A percentile compares a stretch with the other conserved stretches of the same genome.
Conservation (phyloP, 1,139 yeast genomes). For the Suhomyces terraborum region DNA sequence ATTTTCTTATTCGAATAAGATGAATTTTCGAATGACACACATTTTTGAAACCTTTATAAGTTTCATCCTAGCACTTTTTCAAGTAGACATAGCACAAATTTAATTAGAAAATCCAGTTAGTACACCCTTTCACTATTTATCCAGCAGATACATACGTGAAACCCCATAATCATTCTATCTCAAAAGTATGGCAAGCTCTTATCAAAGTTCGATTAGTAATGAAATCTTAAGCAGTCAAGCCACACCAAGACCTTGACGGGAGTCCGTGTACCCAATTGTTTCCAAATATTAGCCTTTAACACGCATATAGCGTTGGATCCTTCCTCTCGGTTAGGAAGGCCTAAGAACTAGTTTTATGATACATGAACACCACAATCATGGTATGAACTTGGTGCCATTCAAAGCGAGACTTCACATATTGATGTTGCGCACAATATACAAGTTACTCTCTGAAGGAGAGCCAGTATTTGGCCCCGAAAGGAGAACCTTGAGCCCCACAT, state of each 20-base stretch:
- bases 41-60: too few relatives aligned
- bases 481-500: conserved; percentile 5
- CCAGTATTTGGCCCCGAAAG: not conserved
- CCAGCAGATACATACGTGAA: conserved; percentile 6
- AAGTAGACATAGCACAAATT: not conserved
- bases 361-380: not conserved
- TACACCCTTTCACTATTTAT: not conserved
- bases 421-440: not conserved
- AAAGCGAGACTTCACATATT: not conserved
- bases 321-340: conserved; percentile 20
- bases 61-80: too few relatives aligned
- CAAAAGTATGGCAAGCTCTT: conserved; percentile 1
- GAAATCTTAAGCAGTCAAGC: conserved; percentile 2
- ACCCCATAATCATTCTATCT: conserved; percentile 14
- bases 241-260: not conserved
- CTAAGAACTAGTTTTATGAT: conserved; percentile 10
- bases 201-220: conserved; percentile 3
- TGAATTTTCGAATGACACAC: too few relatives aligned
- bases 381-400: not conserved
- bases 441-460: conserved; percentile 2
- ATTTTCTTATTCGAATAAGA: too few relatives aligned
- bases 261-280: conserved; percentile 2
- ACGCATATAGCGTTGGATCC: conserved; percentile 18
- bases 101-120: not conserved
- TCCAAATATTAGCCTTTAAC: conserved; percentile 11